Conservation (phyloP, 768 basidiomycete genomes). For the Clavaria fumosa region DNA sequence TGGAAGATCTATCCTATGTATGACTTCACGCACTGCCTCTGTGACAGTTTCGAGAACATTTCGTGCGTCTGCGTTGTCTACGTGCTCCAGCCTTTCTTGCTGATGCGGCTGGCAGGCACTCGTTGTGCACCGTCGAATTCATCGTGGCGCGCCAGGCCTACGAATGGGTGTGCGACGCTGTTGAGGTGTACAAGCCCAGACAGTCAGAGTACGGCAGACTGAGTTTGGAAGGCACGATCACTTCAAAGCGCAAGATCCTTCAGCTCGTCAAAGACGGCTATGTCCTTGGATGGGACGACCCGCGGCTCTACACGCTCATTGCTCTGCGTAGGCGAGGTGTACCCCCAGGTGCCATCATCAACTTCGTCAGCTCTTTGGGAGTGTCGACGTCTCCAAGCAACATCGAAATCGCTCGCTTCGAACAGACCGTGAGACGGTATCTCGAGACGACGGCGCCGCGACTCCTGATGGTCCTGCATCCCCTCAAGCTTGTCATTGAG, state of each 20-base stretch:
- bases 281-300: slow-evolving; percentile 94
- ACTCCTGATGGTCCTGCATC: slow-evolving; percentile 79
- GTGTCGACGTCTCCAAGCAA: slow-evolving; percentile 75
- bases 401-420: slow-evolving; percentile 82
- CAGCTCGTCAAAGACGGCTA: slow-evolving; percentile 72
- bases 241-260: slow-evolving; percentile 91
- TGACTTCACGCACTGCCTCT: slow-evolving; percentile 96
- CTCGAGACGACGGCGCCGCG: slow-evolving; percentile 81
- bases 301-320: slow-evolving; percentile 91
- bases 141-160: slow-evolving; percentile 92
- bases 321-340: slow-evolving; percentile 89
- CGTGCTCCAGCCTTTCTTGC: background rate
- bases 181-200: slow-evolving; percentile 93
- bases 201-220: slow-evolving; percentile 96
- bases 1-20: slow-evolving; percentile 99
- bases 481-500: slow-evolving; percentile 82
- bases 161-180: slow-evolving; percentile 96
- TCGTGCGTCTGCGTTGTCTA: slow-evolving; percentile 45
- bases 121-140: slow-evolving; percentile 92
- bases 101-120: slow-evolving; percentile 47
- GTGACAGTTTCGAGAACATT: slow-evolving; percentile 98
- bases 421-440: slow-evolving; percentile 75
- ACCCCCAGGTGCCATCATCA: slow-evolving; percentile 89
- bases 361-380: slow-evolving; percentile 88
- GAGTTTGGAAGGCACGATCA: slow-evolving; percentile 86